Evolutionary conservation across 371 early-diverging fungal species (phyloP), one percentile per base, ranked within the genome.

Genomic region (Entomophthora muscae): DNA sequence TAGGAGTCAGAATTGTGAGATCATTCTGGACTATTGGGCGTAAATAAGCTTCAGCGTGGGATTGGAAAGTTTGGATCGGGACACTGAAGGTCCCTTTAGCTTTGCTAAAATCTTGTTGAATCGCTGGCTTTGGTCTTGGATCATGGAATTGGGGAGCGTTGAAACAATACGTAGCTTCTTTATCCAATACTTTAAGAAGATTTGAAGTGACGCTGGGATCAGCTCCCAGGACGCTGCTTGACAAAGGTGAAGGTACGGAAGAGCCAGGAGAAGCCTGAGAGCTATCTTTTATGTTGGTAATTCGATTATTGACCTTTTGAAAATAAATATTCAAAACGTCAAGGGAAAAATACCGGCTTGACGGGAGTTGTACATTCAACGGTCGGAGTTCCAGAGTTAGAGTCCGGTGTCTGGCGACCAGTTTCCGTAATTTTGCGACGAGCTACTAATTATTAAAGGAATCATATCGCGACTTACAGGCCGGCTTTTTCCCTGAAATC

Each of bases 131-230:
- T 13, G 24, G 24, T 7, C 59, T 23, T 7, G 21, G 10, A 58
- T 58, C 59, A 7, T 58, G 59, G 31, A 58, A 58, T 58, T 23
- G 21, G 10, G 59, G 24, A 58, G 59, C 59, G 22, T 58, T 58
- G 31, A 21, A 30, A 22, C 22, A 3, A 58, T 12, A 30, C 21
- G 31, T 32, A 21, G 32, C 22, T 22, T 58, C 59, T 27, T 24
- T 13, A 22, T 27, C 7, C 21, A 30, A 23, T 12, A 22, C 59
- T 10, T 28, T 58, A 10, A 23, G 5, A 32, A 58, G 59, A 31
- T 30, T 58, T 31, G 59, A 58, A 17, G 21, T 58, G 31, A 21
- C 3, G 22, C 31, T 58, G 10, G 59, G 59, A 31, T 58, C 59
- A 28, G 3, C 13, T 12, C 13, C 23, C 59, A 28, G 17, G 17